Percentiles rank a stretch among this genome's conserved stretches.
phyloP scores from a whole-genome alignment of 2,329 filamentous ascomycete genomes.

The Aureobasidium namibiae region DNA sequence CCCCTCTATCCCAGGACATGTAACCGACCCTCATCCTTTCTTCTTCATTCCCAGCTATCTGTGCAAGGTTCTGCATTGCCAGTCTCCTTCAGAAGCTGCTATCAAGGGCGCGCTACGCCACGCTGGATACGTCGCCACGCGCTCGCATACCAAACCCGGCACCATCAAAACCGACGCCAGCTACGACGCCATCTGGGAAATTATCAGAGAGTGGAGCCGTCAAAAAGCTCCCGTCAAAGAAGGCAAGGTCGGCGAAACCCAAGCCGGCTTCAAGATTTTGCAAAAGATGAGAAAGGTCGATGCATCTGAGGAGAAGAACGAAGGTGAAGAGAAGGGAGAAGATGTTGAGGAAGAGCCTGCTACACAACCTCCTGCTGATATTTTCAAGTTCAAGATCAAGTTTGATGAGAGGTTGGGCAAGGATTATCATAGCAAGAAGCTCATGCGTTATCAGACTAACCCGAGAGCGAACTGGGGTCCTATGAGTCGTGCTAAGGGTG shows the following conservation, averaged over 20 bases:
- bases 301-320: constrained; percentile 21
- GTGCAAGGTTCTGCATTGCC: constrained; percentile 67
- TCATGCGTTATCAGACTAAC: constrained; percentile 84
- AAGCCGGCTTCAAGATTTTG: constrained; percentile 60
- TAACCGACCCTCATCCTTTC: constrained; percentile 70
- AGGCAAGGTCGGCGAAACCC: constrained; percentile 59
- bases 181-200: constrained; percentile 82
- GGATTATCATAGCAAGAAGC: constrained; percentile 55
- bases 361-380: constrained; percentile 17
- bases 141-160: constrained; percentile 82
- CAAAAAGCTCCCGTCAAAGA: constrained; percentile 73
- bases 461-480: constrained; percentile 92
- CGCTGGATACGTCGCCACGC: constrained; percentile 72
- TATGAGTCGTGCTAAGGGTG: constrained; percentile 46
- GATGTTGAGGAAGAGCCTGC: background rate
- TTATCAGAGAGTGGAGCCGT: constrained; percentile 85
- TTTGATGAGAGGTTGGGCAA: constrained; percentile 77
- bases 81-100: constrained; percentile 69
- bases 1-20: constrained; percentile 49
- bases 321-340: constrained; percentile 13
- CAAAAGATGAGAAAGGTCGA: constrained; percentile 27
- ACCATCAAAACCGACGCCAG: constrained; percentile 92
- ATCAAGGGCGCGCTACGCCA: constrained; percentile 73
- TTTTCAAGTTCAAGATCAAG: constrained; percentile 49
- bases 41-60: constrained; percentile 72